phyloP scores from a whole-genome alignment of 73 alveolate genomes.

The Paramecium octaurelia region DNA sequence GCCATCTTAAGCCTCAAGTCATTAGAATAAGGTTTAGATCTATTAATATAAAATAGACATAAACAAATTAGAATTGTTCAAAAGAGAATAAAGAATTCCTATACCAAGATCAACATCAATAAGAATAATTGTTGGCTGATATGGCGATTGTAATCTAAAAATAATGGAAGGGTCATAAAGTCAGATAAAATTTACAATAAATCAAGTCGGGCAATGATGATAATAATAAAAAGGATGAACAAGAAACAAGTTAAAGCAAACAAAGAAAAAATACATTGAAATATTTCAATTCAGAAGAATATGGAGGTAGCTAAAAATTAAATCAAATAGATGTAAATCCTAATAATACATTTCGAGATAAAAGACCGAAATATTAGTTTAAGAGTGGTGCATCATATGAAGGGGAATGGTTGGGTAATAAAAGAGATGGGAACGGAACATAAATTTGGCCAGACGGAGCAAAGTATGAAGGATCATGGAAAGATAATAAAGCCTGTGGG shows the following conservation, averaged over 20 bases:
- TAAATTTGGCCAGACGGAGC: conserved; percentile 95
- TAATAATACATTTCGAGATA: conserved; percentile 1
- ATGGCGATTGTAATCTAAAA: neutral
- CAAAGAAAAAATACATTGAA: neutral
- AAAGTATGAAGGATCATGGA: conserved; percentile 78
- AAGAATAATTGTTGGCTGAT: neutral
- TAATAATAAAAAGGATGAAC: neutral
- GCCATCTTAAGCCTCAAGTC: neutral
- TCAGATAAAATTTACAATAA: neutral
- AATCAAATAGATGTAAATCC: neutral
- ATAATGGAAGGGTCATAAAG: neutral
- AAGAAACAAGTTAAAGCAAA: neutral
- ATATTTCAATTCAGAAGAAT: neutral
- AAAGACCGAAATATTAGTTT: conserved; percentile 55
- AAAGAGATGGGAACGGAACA: conserved; percentile 87
- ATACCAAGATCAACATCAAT: neutral
- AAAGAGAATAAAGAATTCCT: neutral
- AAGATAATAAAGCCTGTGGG: conserved; percentile 81
- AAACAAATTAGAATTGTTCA: neutral
- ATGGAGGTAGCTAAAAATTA: neutral
- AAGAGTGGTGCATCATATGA: conserved; percentile 72
- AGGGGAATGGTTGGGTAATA: conserved; percentile 76
- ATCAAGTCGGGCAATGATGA: neutral
- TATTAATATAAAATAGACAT: neutral
- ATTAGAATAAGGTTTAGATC: neutral